phyloP scores from a whole-genome alignment of 352 stramenopile species.

The Pythium aristosporum region DNA sequence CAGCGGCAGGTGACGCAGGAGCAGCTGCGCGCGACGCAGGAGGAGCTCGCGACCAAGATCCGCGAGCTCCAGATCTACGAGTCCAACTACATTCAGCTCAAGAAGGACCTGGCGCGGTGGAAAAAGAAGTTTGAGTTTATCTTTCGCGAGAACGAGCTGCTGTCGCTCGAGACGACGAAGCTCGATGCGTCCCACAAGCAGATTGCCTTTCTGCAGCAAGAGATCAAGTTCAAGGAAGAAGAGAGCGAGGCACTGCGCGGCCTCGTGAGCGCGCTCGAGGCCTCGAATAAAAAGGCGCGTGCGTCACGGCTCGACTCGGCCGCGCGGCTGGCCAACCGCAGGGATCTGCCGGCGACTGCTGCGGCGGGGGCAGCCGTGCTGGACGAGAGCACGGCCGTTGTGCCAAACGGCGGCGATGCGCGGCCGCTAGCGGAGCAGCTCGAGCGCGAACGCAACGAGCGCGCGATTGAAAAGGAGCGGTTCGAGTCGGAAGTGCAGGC shows the following conservation, averaged over 20 bases:
- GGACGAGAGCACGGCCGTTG: slow-evolving; percentile 23
- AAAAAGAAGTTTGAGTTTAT: slow-evolving; percentile 90
- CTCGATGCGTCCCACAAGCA: slow-evolving; percentile 83
- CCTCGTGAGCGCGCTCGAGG: slow-evolving; percentile 72
- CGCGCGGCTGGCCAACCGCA: slow-evolving; percentile 29
- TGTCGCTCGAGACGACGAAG: slow-evolving; percentile 82
- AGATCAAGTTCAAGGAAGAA: slow-evolving; percentile 86
- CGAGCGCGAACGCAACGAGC: slow-evolving; percentile 39
- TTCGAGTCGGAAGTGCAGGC: slow-evolving; percentile 47
- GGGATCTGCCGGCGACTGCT: slow-evolving; percentile 27
- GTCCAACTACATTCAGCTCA: slow-evolving; percentile 71
- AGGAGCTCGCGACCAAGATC: slow-evolving; percentile 77
- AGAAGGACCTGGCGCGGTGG: slow-evolving; percentile 77
- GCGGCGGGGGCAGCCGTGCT: slow-evolving; percentile 32
- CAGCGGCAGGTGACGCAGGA: slow-evolving; percentile 58
- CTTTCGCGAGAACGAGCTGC: slow-evolving; percentile 83
- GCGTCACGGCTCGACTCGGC: slow-evolving; percentile 59
- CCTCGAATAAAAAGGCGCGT: slow-evolving; percentile 81
- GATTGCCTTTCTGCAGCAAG: slow-evolving; percentile 79
- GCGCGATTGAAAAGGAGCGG: slow-evolving; percentile 49
- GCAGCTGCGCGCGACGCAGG: slow-evolving; percentile 72
- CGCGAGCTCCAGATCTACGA: slow-evolving; percentile 83
- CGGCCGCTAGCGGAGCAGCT: slow-evolving; percentile 27
- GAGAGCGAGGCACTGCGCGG: slow-evolving; percentile 70
- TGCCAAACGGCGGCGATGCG: slow-evolving; percentile 4